phyloP scores from a whole-genome alignment of 441 rosid genomes.

The Arabidopsis lyrata region DNA sequence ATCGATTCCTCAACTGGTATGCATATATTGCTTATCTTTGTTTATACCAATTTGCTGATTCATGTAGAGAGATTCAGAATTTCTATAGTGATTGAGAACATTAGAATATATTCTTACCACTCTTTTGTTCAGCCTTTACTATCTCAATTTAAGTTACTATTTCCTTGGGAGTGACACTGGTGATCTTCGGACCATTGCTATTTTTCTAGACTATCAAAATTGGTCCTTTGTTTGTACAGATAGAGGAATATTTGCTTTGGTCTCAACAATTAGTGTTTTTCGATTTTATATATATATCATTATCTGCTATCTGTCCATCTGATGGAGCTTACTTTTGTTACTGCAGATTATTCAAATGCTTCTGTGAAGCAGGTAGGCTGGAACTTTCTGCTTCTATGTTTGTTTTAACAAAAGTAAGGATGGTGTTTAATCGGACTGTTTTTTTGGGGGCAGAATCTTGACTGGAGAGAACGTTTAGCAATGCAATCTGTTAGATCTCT shows the following conservation, averaged over 20 bases:
- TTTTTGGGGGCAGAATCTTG: conserved; percentile 63
- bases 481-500: conserved; percentile 68
- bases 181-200: background rate
- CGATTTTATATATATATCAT: background rate
- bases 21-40: conserved; percentile 2
- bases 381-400: conserved; percentile 8
- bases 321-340: conserved; percentile 32
- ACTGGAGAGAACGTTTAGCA: conserved; percentile 91
- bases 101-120: background rate
- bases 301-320: conserved; percentile 14
- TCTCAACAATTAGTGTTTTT: conserved; percentile 1
- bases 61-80: conserved; percentile 12
- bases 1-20: conserved; percentile 58
- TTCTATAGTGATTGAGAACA: background rate
- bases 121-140: background rate
- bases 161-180: conserved; percentile 9
- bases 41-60: background rate
- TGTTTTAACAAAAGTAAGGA: conserved; percentile 6
- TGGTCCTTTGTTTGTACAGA: background rate
- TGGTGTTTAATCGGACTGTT: conserved; percentile 35
- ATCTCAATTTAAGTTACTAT: conserved; percentile 12
- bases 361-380: conserved; percentile 59
- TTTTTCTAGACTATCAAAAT: background rate
- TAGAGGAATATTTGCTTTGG: background rate
- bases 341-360: conserved; percentile 63